These are phyloP conservation scores for Zoysia matrella DNA, from an alignment of 202 grass and related monocot species.

Conservation along the genomic window DNA sequence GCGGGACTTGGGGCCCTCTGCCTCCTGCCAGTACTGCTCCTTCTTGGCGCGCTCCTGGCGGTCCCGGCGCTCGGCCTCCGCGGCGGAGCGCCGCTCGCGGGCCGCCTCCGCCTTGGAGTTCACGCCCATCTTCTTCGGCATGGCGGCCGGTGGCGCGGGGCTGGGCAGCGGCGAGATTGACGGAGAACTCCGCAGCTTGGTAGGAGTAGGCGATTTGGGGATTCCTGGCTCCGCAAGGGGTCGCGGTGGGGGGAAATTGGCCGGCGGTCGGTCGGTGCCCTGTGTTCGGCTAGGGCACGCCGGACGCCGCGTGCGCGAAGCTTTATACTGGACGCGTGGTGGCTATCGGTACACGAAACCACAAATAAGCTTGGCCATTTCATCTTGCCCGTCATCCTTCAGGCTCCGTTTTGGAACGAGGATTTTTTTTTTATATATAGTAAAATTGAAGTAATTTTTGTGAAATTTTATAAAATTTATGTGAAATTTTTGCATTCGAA, in stretches of 20 bases:
- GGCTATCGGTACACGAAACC: background rate
- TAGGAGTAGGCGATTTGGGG: conserved; percentile 13
- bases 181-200: background rate
- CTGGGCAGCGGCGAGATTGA: background rate
- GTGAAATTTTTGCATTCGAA: background rate
- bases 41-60: conserved; percentile 65
- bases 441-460: background rate
- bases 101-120: conserved; percentile 98
- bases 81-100: conserved; percentile 65
- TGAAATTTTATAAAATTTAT: background rate
- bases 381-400: too few relatives aligned
- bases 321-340: background rate
- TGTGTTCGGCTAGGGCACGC: conserved; percentile 1
- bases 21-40: conserved; percentile 89
- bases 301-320: conserved; percentile 3
- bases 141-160: conserved; percentile 24
- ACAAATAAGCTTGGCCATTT: background rate
- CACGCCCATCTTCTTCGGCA: conserved; percentile 99
- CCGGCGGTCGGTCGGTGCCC: background rate
- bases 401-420: too few relatives aligned
- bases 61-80: conserved; percentile 67
- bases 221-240: background rate
- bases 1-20: conserved; percentile 90
- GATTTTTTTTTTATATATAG: too few relatives aligned
- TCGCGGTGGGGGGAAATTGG: background rate